Evolutionary conservation across 805 yeast species (phyloP).

Genomic region (Starmerella roubikii): DNA sequence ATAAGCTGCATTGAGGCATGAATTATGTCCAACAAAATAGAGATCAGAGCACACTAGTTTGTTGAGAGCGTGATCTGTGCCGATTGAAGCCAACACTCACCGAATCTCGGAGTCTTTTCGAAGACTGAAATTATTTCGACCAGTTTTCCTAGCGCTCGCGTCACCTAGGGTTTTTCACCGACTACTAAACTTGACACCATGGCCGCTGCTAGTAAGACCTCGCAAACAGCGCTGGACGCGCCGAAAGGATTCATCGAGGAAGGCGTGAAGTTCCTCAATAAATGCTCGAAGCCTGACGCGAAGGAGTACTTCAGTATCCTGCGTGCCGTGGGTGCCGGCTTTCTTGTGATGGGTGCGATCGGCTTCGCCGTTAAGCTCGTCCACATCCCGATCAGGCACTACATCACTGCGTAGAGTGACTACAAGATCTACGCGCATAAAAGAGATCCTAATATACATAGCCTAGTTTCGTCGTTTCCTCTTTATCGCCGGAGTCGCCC

Average conservation of each 20-base stretch:
- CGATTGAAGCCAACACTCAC: too few species aligned
- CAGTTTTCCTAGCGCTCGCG: too few species aligned
- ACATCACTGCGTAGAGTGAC: slow-evolving; percentile 57
- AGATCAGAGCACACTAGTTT: neutral
- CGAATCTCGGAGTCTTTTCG: too few species aligned
- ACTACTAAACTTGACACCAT: too few species aligned
- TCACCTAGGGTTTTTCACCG: too few species aligned
- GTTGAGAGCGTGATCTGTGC: too few species aligned
- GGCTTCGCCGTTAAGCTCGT: slow-evolving; percentile 89
- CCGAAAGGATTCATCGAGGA: slow-evolving; percentile 87
- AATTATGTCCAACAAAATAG: neutral
- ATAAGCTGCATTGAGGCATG: slow-evolving; percentile 1
- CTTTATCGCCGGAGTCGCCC: too few species aligned
- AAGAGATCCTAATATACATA: too few species aligned
- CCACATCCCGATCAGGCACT: slow-evolving; percentile 92
- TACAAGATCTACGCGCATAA: too few species aligned
- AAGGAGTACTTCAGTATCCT: slow-evolving; percentile 80
- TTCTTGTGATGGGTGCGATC: slow-evolving; percentile 93
- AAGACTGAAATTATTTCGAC: too few species aligned
- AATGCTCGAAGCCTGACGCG: slow-evolving; percentile 84
- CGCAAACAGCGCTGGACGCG: slow-evolving; percentile 26
- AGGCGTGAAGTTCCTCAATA: slow-evolving; percentile 74
- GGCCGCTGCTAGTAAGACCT: neutral
- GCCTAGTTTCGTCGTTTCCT: too few species aligned
- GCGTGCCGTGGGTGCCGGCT: slow-evolving; percentile 94